Base-by-base conservation (phyloP, 164 flowering plant species). In the Macadamia tetraphylla region DNA sequence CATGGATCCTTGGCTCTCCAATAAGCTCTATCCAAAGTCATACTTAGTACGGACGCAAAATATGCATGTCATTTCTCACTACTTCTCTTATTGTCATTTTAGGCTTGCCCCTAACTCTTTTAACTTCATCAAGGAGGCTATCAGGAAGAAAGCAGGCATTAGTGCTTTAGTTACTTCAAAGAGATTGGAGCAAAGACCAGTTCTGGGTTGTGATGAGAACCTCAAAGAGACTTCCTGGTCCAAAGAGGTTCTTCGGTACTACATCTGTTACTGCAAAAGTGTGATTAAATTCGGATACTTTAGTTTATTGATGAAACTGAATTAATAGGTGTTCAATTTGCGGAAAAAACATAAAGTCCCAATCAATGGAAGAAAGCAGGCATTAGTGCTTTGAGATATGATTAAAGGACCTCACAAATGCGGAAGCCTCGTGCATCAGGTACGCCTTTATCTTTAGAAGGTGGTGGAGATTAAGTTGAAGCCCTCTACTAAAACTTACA, bases 191-290 rank as follows among this genome's bases (percentile, higher is more conserved):
- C 75, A 68, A 78, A 55, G 79, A 81, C 8, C 75, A 73, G 62
- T 85, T 87, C 75, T 87, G 91, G 91, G 77, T 79, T 46, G 86
- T 78, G 15, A 58, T 81, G 43, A 75, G 65, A 58, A 82, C 67
- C 88, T 87, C 72, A 53, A 60, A 43, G 68, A 68, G 15, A 64
- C 78, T 51, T 78, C 81, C 1, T 74, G 84, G 30, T 62, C 61
- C 35, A 9, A 62, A 11, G 74, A 81, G 58, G 73, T 78, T 66
- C 79, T 73, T 67, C 81, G 87, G 91, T 87, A 64, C 48, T 51
- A 35, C 5, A 2, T 65, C n/a, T 72, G 55, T 14, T 66, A 23
- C 23, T 23, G 0, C 23, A 23, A 23, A 23, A 23, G 23, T 23
- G 23, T 23, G 23, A 23, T 23, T 23, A 23, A 23, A 23, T 23